Conservation (phyloP, 805 yeast genomes). For the Kuraishia piskuri region DNA sequence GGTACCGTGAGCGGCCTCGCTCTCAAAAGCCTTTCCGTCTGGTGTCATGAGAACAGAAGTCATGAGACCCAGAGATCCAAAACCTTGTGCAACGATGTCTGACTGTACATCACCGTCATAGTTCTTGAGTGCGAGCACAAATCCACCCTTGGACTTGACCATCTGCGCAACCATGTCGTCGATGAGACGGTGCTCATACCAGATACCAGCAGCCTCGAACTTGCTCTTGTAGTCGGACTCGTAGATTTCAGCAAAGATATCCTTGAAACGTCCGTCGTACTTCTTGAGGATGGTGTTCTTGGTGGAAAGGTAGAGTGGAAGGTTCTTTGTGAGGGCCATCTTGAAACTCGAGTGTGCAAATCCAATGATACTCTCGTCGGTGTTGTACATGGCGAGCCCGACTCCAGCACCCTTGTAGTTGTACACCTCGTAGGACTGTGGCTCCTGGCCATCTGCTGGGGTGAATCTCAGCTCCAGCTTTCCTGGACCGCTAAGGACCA, state of each 20-base stretch:
- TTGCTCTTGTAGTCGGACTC: slow-evolving; percentile 56
- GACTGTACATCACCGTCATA: slow-evolving; percentile 98
- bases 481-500: slow-evolving; percentile 75
- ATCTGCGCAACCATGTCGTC: slow-evolving; percentile 99
- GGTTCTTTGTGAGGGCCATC: slow-evolving; percentile 68
- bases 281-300: slow-evolving; percentile 91
- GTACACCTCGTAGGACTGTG: slow-evolving; percentile 51
- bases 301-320: slow-evolving; percentile 82
- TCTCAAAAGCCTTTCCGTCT: slow-evolving; percentile 90
- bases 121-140: slow-evolving; percentile 91
- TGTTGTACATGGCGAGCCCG: slow-evolving; percentile 91
- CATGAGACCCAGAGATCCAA: slow-evolving; percentile 95
- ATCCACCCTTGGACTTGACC: slow-evolving; percentile 94
- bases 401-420: slow-evolving; percentile 70
- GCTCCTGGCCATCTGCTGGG: slow-evolving; percentile 55
- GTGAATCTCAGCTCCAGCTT: slow-evolving; percentile 68
- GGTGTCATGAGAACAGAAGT: slow-evolving; percentile 96
- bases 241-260: slow-evolving; percentile 77
- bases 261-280: slow-evolving; percentile 95
- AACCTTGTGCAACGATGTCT: slow-evolving; percentile 96
- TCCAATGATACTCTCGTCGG: slow-evolving; percentile 81
- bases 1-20: slow-evolving; percentile 99
- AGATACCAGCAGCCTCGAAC: slow-evolving; percentile 76
- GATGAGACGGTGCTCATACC: slow-evolving; percentile 94
- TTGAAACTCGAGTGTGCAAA: slow-evolving; percentile 93